Conservation (phyloP, 140 eudicot species). For the Flaveria floridana region DNA sequence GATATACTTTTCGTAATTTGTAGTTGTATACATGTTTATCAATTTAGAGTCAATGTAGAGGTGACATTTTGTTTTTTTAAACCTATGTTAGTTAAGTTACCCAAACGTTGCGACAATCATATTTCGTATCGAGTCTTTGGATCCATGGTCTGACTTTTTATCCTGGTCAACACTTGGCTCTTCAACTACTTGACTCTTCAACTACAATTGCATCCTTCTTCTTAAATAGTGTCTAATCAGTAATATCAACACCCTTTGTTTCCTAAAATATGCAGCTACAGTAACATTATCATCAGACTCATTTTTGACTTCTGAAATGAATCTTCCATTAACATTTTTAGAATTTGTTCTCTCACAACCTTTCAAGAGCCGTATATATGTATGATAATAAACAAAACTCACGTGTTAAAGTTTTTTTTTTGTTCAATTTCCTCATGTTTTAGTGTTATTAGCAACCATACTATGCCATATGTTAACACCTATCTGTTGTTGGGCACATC, state of each 20-base stretch:
- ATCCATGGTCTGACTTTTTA: slow-evolving; percentile 18
- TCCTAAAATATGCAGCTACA: slow-evolving; percentile 11
- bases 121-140: background rate
- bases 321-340: background rate
- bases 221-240: slow-evolving; percentile 7
- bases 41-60: no score
- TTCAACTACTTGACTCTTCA: background rate
- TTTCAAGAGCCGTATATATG: background rate
- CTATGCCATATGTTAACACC: no score
- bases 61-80: no score
- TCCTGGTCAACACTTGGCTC: background rate
- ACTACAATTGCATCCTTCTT: slow-evolving; percentile 20
- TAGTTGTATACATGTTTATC: no score
- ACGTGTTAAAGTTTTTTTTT: background rate
- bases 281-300: slow-evolving; percentile 21
- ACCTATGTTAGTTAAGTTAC: no score
- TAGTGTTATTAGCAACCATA: background rate
- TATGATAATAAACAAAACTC: background rate
- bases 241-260: slow-evolving; percentile 22
- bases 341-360: background rate
- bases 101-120: no score
- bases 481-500: no score
- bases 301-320: background rate
- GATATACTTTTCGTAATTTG: no score
- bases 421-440: no score